phyloP scores from a whole-genome alignment of 2,329 filamentous ascomycete genomes.

The Chaetomiaceae sp. region DNA sequence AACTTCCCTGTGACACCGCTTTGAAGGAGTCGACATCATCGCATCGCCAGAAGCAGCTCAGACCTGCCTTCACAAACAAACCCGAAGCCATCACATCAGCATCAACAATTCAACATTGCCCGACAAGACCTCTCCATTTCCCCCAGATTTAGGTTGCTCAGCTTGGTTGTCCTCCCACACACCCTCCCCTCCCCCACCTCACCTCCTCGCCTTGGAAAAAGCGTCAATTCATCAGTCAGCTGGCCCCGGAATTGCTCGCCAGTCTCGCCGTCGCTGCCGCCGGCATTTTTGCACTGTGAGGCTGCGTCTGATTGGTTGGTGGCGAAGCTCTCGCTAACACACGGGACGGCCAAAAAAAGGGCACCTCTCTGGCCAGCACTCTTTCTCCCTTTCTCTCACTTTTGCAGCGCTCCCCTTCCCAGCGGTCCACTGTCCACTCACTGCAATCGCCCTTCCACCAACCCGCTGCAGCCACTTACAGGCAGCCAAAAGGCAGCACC shows the following conservation, averaged over 20 bases:
- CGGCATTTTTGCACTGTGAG: constrained; percentile 16
- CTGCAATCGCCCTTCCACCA: neutral
- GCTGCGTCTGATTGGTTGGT: constrained; percentile 20
- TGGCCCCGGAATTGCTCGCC: constrained; percentile 12
- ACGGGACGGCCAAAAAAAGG: constrained; percentile 20
- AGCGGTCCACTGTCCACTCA: constrained; percentile 10
- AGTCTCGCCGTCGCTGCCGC: constrained; percentile 13
- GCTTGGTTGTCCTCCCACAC: constrained; percentile 14
- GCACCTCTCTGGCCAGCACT: constrained; percentile 18
- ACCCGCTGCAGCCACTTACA: constrained; percentile 12
- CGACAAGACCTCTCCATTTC: too few species aligned
- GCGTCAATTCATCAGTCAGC: constrained; percentile 15
- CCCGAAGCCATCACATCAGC: neutral
- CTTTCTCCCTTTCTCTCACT: constrained; percentile 21
- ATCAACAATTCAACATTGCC: too few species aligned
- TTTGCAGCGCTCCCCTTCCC: constrained; percentile 11
- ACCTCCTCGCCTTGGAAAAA: neutral
- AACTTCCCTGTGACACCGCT: too few species aligned
- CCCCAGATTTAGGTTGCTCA: too few species aligned
- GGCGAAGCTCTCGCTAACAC: constrained; percentile 19
- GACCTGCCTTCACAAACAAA: neutral
- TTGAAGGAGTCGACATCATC: neutral
- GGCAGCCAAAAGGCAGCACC: neutral
- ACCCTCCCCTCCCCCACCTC: constrained; percentile 4
- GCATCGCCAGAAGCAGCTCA: too few species aligned